A percentile compares a stretch with the other conserved stretches of the same genome.
phyloP scores from a whole-genome alignment of 345 rosid genomes.

The Acer campestre region DNA sequence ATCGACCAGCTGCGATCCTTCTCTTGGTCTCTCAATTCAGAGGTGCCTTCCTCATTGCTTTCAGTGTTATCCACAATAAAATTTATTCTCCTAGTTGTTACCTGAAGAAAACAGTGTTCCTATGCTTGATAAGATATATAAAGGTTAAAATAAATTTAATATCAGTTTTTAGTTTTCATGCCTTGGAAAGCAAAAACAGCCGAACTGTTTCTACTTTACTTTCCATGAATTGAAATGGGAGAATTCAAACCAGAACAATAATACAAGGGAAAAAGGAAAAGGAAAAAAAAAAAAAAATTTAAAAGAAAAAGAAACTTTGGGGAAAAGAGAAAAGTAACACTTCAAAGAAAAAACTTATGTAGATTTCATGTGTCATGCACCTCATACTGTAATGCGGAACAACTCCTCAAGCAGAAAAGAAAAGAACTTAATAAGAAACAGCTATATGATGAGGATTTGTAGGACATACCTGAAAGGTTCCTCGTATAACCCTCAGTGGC shows the following conservation, averaged over 20 bases:
- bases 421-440: background rate
- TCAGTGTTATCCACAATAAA: slow-evolving; percentile 74
- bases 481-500: slow-evolving; percentile 76
- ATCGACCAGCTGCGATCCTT: slow-evolving; percentile 89
- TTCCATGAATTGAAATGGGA: background rate
- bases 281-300: background rate
- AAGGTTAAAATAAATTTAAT: background rate
- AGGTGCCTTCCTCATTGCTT: slow-evolving; percentile 46
- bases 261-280: background rate
- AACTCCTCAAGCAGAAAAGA: background rate
- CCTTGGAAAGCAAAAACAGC: slow-evolving; percentile 14
- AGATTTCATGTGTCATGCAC: background rate
- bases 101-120: slow-evolving; percentile 45
- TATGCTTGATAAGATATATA: slow-evolving; percentile 5
- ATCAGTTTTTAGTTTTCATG: slow-evolving; percentile 12
- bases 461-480: slow-evolving; percentile 88
- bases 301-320: background rate
- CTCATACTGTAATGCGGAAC: background rate
- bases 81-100: slow-evolving; percentile 87
- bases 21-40: slow-evolving; percentile 54
- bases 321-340: background rate
- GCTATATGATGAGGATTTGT: background rate
- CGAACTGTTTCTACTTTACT: background rate
- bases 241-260: background rate
- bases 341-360: background rate